Evolutionary conservation across 768 basidiomycete species (phyloP).

Genomic region (Lanmaoa pseudosensibilis): DNA sequence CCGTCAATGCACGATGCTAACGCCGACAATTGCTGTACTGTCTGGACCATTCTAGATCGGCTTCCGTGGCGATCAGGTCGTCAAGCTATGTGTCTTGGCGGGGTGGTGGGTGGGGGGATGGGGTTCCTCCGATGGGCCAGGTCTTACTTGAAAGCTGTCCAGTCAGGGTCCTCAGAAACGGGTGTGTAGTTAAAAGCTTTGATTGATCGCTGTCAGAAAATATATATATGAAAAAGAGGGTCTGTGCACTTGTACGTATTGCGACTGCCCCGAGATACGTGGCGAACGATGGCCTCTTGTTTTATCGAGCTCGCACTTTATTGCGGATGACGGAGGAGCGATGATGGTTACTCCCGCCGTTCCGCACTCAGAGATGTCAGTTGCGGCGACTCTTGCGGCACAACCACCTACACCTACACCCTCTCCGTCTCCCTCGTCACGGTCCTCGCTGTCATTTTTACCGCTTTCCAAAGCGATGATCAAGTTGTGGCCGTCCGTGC

Average conservation of each 20-base stretch:
- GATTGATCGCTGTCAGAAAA: neutral
- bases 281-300: neutral
- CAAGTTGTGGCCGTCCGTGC: constrained; percentile 61
- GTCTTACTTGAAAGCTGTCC: constrained; percentile 28
- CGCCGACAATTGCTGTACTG: neutral
- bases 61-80: constrained; percentile 50
- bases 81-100: constrained; percentile 54
- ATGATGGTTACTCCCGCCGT: constrained; percentile 1
- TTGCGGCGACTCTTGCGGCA: constrained; percentile 2
- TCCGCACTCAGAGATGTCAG: constrained; percentile 17
- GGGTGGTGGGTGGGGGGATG: constrained; percentile 56
- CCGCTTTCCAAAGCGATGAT: constrained; percentile 50
- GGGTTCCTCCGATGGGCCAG: constrained; percentile 44
- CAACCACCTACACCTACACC: constrained; percentile 11
- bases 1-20: neutral
- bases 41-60: constrained; percentile 45
- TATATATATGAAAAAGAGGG: neutral
- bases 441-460: constrained; percentile 23
- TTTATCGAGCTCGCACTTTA: neutral
- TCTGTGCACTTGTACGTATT: constrained; percentile 14
- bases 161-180: constrained; percentile 4
- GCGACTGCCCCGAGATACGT: neutral
- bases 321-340: constrained; percentile 13
- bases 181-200: neutral
- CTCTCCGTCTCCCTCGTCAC: constrained; percentile 16